Evolutionary conservation across 2,329 filamentous ascomycete species (phyloP).

Genomic region (Diplodia scrobiculata): DNA sequence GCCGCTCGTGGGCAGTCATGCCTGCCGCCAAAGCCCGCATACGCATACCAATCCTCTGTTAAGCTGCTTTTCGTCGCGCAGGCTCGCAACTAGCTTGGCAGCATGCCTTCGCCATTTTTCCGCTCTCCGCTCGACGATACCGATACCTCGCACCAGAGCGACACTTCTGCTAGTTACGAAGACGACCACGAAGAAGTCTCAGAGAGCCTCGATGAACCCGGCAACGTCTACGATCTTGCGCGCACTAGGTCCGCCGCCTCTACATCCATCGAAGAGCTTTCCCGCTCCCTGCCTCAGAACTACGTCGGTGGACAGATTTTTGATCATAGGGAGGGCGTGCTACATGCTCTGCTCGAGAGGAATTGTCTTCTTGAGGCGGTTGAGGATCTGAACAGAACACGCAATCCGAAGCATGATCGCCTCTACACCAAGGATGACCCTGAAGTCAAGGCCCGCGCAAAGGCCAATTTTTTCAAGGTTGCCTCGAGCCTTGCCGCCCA

Average conservation of each 20-base stretch:
- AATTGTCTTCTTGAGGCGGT: slow-evolving; percentile 47
- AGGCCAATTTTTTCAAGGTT: slow-evolving; percentile 45
- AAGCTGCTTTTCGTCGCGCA: slow-evolving; percentile 7
- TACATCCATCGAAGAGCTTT: slow-evolving; percentile 24
- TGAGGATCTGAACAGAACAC: slow-evolving; percentile 40
- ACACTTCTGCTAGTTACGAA: slow-evolving; percentile 5
- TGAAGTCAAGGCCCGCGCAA: slow-evolving; percentile 43
- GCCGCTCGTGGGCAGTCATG: slow-evolving; percentile 25
- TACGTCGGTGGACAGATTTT: not conserved
- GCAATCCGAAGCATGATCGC: slow-evolving; percentile 20
- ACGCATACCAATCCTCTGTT: slow-evolving; percentile 8
- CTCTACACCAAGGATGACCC: slow-evolving; percentile 37
- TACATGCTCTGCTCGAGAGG: slow-evolving; percentile 53
- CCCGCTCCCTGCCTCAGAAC: slow-evolving; percentile 15
- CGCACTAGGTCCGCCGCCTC: slow-evolving; percentile 20
- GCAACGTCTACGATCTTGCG: slow-evolving; percentile 14
- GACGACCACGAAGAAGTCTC: not conserved
- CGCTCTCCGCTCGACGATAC: slow-evolving; percentile 23
- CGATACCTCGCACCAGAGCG: slow-evolving; percentile 9
- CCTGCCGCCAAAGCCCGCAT: not conserved
- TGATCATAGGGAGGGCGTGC: slow-evolving; percentile 41
- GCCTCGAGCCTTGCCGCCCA: slow-evolving; percentile 31
- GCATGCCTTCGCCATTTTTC: slow-evolving; percentile 26
- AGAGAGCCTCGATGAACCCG: not conserved
- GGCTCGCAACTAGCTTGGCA: slow-evolving; percentile 13